These are phyloP conservation scores for Phytophthora vignae DNA, from an alignment of 352 stramenopile genomes.

Conservation along the genomic window DNA sequence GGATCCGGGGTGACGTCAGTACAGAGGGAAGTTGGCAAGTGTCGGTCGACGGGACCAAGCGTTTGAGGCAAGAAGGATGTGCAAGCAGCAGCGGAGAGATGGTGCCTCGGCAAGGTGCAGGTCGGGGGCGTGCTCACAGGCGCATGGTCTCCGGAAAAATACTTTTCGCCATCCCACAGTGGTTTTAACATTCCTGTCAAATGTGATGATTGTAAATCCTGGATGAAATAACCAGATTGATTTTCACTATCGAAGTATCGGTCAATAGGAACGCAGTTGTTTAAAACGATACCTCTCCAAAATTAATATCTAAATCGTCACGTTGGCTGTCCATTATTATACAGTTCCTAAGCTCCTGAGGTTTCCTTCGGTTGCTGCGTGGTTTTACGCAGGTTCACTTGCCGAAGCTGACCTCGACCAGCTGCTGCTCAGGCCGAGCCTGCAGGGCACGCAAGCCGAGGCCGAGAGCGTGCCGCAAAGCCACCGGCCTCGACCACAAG, in stretches of 20 bases:
- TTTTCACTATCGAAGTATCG: no score
- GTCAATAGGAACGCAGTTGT: not conserved
- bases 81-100: constrained; percentile 9
- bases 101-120: constrained; percentile 14
- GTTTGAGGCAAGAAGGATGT: constrained; percentile 6
- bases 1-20: constrained; percentile 17
- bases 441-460: constrained; percentile 26
- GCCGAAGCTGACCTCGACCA: constrained; percentile 6
- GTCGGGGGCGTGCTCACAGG: not conserved
- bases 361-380: not conserved
- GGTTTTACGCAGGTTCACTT: constrained; percentile 10
- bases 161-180: constrained; percentile 15
- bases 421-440: constrained; percentile 20
- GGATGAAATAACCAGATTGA: no score
- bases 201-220: not conserved
- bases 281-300: not conserved
- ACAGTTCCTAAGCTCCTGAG: not conserved
- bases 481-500: not conserved
- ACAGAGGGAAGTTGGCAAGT: constrained; percentile 32
- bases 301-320: not conserved
- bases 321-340: not conserved
- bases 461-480: constrained; percentile 25
- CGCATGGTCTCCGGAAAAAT: constrained; percentile 1
- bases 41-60: not conserved
- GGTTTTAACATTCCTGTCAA: constrained; percentile 5